Percentiles rank a stretch among this genome's conserved stretches.
phyloP scores from a whole-genome alignment of 768 basidiomycete species.

The Lactifluus volemus region DNA sequence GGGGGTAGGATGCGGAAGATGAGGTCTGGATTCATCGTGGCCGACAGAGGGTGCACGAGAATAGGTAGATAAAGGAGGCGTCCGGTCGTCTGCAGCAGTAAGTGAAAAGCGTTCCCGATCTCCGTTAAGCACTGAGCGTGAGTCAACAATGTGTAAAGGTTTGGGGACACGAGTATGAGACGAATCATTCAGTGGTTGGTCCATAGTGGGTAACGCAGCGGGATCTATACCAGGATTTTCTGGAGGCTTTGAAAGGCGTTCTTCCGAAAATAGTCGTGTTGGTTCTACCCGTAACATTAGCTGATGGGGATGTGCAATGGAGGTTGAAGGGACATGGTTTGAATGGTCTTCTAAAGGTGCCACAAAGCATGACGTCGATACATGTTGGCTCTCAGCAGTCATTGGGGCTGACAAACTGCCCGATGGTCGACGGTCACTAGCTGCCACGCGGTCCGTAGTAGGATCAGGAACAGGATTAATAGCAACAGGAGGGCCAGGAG shows the following conservation, averaged over 20 bases:
- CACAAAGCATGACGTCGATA: slow-evolving; percentile 12
- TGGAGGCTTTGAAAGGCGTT: slow-evolving; percentile 18
- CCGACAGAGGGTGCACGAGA: slow-evolving; percentile 1
- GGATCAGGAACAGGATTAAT: neutral
- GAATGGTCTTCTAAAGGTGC: slow-evolving; percentile 21
- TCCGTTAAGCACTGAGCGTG: neutral
- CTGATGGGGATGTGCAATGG: slow-evolving; percentile 5
- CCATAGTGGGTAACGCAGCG: slow-evolving; percentile 3
- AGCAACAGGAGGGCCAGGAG: neutral
- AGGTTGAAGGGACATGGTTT: slow-evolving; percentile 13
- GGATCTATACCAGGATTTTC: slow-evolving; percentile 20
- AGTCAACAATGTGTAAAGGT: neutral
- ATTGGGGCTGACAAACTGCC: neutral
- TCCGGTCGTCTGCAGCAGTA: neutral
- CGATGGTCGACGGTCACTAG: neutral
- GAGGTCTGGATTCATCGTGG: slow-evolving; percentile 2
- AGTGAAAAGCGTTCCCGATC: slow-evolving; percentile 2
- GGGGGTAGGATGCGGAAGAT: neutral
- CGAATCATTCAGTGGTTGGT: slow-evolving; percentile 3
- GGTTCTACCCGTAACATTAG: neutral
- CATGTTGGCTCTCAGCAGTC: neutral
- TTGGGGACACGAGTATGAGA: slow-evolving; percentile 1
- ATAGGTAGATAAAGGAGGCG: slow-evolving; percentile 7
- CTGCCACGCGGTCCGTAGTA: neutral
- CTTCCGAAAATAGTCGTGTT: slow-evolving; percentile 20